A percentile compares a stretch with the other conserved stretches of the same genome.
phyloP scores from a whole-genome alignment of 192 early-diverging fungal genomes.

The Lunasporangiospora selenospora region DNA sequence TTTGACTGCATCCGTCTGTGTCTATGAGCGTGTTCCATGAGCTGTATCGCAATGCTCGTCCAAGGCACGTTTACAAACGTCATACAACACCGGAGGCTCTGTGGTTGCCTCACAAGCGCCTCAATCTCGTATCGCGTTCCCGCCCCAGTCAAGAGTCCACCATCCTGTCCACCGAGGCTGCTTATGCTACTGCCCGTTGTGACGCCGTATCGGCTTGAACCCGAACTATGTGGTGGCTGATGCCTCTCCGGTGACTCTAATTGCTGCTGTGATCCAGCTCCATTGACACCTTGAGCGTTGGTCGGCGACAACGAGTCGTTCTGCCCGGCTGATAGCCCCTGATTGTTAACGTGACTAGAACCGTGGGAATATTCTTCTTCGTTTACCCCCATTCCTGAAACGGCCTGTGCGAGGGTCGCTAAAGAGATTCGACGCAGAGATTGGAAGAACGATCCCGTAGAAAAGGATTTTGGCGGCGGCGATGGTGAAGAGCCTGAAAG shows the following conservation, averaged over 20 bases:
- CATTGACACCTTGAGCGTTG: too few species aligned
- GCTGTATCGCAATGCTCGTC: constrained; percentile 69
- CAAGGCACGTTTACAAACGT: constrained; percentile 95
- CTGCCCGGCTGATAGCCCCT: too few species aligned
- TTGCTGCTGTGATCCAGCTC: too few species aligned
- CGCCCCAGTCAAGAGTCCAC: too few species aligned
- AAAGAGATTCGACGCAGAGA: constrained; percentile 44
- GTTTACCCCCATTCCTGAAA: constrained; percentile 49
- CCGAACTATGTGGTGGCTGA: too few species aligned
- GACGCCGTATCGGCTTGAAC: constrained; percentile 64
- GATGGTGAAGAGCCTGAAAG: not conserved
- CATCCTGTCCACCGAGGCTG: constrained; percentile 46
- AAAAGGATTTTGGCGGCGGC: constrained; percentile 29
- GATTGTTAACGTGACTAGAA: constrained; percentile 54
- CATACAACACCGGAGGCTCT: constrained; percentile 84
- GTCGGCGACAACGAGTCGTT: too few species aligned
- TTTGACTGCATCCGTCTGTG: too few species aligned
- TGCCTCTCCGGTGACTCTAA: too few species aligned
- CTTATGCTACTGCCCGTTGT: constrained; percentile 57
- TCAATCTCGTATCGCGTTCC: constrained; percentile 39
- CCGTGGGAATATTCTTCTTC: constrained; percentile 52
- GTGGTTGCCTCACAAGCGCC: constrained; percentile 60
- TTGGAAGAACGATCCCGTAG: constrained; percentile 49
- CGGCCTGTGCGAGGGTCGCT: constrained; percentile 30
- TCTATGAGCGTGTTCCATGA: constrained; percentile 41